Evolutionary conservation across 2,329 filamentous ascomycete genomes (phyloP).

Genomic region (Verruconis gallopava): DNA sequence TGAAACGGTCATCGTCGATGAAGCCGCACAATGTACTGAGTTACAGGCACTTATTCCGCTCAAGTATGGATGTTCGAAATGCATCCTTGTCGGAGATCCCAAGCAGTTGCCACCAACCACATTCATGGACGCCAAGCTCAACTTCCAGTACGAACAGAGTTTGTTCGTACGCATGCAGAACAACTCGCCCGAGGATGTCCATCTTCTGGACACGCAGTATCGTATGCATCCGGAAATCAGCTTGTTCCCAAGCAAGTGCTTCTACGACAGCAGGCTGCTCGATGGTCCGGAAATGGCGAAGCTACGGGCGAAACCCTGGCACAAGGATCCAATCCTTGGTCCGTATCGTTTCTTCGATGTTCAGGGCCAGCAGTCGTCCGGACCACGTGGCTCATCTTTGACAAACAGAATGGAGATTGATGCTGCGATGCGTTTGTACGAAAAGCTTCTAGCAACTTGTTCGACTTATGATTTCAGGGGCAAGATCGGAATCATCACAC

Average conservation of each 20-base stretch:
- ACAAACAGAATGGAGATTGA: slow-evolving; percentile 80
- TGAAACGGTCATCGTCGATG: slow-evolving; percentile 95
- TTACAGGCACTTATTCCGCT: slow-evolving; percentile 90
- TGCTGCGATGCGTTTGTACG: slow-evolving; percentile 74
- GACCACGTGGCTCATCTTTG: slow-evolving; percentile 74
- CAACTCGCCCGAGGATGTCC: slow-evolving; percentile 76
- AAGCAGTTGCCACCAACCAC: slow-evolving; percentile 96
- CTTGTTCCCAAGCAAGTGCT: slow-evolving; percentile 74
- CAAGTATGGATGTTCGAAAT: slow-evolving; percentile 95
- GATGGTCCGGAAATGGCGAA: slow-evolving; percentile 74
- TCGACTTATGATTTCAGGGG: slow-evolving; percentile 54
- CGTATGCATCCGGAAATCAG: slow-evolving; percentile 99
- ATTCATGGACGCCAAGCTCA: slow-evolving; percentile 80
- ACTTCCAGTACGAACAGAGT: slow-evolving; percentile 93
- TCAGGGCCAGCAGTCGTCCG: slow-evolving; percentile 69
- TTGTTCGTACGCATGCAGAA: slow-evolving; percentile 97
- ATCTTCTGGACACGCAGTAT: slow-evolving; percentile 94
- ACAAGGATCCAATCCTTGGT: slow-evolving; percentile 64
- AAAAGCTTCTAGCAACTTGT: slow-evolving; percentile 61
- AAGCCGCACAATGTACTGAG: slow-evolving; percentile 96
- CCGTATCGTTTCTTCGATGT: slow-evolving; percentile 98
- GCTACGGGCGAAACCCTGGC: slow-evolving; percentile 72
- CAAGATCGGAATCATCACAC: slow-evolving; percentile 94
- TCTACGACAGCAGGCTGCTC: slow-evolving; percentile 78
- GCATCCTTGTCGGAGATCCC: slow-evolving; percentile 91